Evolutionary conservation across 345 rosid species (phyloP).

Genomic region (Adansonia digitata): DNA sequence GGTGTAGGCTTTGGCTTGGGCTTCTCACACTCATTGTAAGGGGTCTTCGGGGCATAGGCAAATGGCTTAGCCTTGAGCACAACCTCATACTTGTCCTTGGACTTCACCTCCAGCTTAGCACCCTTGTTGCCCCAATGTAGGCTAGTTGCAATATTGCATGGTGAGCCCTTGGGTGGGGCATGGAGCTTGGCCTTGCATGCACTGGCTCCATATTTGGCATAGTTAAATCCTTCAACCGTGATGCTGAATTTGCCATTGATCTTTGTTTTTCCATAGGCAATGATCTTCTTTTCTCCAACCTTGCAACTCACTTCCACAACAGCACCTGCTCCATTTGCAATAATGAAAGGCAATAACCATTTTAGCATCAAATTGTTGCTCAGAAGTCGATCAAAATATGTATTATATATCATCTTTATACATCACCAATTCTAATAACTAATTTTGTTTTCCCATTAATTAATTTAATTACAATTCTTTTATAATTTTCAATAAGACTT

Average conservation of each 20-base stretch:
- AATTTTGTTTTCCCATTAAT: background rate
- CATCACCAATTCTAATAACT: background rate
- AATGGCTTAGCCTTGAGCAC: conserved; percentile 41
- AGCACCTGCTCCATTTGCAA: conserved; percentile 34
- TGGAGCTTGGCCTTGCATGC: conserved; percentile 54
- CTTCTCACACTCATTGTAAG: conserved; percentile 43
- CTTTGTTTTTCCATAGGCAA: conserved; percentile 47
- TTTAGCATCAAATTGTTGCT: background rate
- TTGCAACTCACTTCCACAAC: conserved; percentile 55
- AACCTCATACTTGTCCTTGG: conserved; percentile 39
- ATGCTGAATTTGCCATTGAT: conserved; percentile 52
- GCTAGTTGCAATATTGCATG: conserved; percentile 40
- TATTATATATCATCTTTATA: background rate
- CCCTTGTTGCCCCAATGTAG: conserved; percentile 38
- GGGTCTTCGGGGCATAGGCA: conserved; percentile 47
- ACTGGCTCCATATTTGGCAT: conserved; percentile 36
- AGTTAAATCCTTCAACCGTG: conserved; percentile 39
- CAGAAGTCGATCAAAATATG: background rate
- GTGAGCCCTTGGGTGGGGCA: conserved; percentile 35
- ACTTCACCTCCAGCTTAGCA: conserved; percentile 33
- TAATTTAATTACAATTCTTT: no score
- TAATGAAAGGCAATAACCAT: conserved; percentile 5
- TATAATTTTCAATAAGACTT: no score
- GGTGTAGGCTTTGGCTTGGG: conserved; percentile 35
- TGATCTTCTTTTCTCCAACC: conserved; percentile 34